A percentile compares a stretch with the other conserved stretches of the same genome.
Conservation (phyloP, 192 early-diverging fungal genomes). For the Coemansia sp. region DNA sequence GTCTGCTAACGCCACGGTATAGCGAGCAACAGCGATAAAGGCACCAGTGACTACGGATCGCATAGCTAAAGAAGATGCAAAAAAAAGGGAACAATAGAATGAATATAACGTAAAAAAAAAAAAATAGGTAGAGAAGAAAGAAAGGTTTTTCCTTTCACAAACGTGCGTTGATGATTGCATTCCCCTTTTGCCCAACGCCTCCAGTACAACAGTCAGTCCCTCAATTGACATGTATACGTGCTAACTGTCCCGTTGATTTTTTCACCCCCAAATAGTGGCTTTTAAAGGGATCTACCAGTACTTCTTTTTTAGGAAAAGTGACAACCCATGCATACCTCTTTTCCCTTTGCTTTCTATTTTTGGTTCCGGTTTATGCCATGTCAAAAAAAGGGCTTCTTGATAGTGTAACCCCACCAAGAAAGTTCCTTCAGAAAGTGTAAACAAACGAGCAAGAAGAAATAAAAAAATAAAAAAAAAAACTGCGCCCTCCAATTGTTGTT, state of each 20-base stretch:
- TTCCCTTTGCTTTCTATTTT: not conserved
- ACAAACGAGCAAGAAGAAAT: not conserved
- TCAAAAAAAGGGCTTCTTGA: not conserved
- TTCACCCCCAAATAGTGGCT: not conserved
- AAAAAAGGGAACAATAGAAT: conserved; percentile 4
- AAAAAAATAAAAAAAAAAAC: conserved; percentile 7
- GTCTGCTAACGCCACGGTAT: conserved; percentile 5
- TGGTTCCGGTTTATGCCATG: not conserved
- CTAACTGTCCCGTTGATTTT: not conserved
- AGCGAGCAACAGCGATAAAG: not conserved
- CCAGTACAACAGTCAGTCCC: not conserved
- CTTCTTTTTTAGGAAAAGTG: not conserved
- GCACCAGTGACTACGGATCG: conserved; percentile 5
- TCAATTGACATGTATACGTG: not conserved
- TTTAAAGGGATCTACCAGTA: not conserved
- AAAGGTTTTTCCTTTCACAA: not conserved
- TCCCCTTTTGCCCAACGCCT: not conserved
- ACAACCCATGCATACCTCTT: not conserved
- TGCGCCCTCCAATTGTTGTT: not conserved
- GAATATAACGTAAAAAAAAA: conserved; percentile 7
- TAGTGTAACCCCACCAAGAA: not conserved
- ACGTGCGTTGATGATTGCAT: conserved; percentile 3
- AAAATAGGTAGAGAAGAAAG: not conserved
- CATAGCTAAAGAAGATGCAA: not conserved
- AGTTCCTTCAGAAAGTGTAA: not conserved